phyloP scores from a whole-genome alignment of 2,329 filamentous ascomycete species.

The Cladophialophora yegresii region DNA sequence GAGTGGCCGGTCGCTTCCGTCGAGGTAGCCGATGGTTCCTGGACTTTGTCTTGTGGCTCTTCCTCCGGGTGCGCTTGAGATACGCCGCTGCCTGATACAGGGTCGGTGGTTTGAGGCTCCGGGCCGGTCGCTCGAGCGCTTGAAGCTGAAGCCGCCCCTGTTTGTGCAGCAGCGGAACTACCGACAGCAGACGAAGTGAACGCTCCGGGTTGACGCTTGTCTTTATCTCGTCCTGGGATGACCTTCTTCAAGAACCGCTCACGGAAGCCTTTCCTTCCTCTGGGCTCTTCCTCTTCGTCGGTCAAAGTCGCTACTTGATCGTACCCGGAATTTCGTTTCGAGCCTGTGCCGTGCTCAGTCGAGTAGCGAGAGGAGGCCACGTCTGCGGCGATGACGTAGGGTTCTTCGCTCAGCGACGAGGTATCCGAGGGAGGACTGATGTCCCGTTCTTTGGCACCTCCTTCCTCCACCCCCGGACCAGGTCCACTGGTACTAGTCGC shows the following conservation, averaged over 20 bases:
- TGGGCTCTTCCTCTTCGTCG: slow-evolving; percentile 28
- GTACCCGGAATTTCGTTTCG: slow-evolving; percentile 26
- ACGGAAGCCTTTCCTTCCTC: slow-evolving; percentile 33
- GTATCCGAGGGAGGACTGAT: slow-evolving; percentile 35
- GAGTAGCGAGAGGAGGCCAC: slow-evolving; percentile 32
- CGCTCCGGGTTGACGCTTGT: slow-evolving; percentile 21
- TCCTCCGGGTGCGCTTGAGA: slow-evolving; percentile 19
- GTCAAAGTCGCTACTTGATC: slow-evolving; percentile 19
- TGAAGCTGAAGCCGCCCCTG: slow-evolving; percentile 1
- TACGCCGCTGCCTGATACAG: slow-evolving; percentile 1
- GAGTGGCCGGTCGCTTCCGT: slow-evolving; percentile 18
- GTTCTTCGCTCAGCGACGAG: slow-evolving; percentile 26
- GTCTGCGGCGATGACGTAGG: slow-evolving; percentile 30
- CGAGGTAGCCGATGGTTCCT: slow-evolving; percentile 28
- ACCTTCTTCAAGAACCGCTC: slow-evolving; percentile 32
- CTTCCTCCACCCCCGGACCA: background rate
- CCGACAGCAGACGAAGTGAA: slow-evolving; percentile 10
- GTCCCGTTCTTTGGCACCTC: slow-evolving; percentile 11
- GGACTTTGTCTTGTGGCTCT: slow-evolving; percentile 14
- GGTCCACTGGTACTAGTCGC: background rate
- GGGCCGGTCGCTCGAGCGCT: background rate
- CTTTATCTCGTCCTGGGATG: slow-evolving; percentile 30
- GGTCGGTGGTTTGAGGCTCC: background rate
- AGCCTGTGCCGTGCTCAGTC: slow-evolving; percentile 17
- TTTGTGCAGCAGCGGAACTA: slow-evolving; percentile 14